phyloP scores from a whole-genome alignment of 129 eudicot genomes.

The Dittrichia graveolens region DNA sequence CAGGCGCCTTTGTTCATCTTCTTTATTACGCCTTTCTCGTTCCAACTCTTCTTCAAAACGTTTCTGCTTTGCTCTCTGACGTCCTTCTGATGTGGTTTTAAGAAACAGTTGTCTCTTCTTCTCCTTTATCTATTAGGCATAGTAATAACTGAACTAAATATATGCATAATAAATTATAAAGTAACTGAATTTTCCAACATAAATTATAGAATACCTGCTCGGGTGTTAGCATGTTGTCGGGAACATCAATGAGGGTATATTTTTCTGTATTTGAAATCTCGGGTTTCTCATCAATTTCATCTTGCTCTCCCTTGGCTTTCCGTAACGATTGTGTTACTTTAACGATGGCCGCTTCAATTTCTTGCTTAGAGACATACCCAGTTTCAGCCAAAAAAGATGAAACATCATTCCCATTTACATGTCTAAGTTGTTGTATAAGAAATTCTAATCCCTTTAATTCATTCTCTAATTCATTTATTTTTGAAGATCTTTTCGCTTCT shows the following conservation, averaged over 20 bases:
- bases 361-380: conserved; percentile 74
- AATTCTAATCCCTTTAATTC: conserved; percentile 79
- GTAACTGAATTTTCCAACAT: too few relatives aligned
- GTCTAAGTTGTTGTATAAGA: conserved; percentile 66
- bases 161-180: too few relatives aligned
- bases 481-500: conserved; percentile 82
- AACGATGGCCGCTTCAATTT: conserved; percentile 63
- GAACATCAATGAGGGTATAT: conserved; percentile 72
- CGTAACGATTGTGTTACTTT: conserved; percentile 78
- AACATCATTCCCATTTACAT: conserved; percentile 59
- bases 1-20: conserved; percentile 94
- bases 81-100: conserved; percentile 92
- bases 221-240: conserved; percentile 81
- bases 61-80: conserved; percentile 96
- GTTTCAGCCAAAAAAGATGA: conserved; percentile 66
- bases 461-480: conserved; percentile 84
- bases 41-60: conserved; percentile 83
- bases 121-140: conserved; percentile 68
- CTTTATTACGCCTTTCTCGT: conserved; percentile 75
- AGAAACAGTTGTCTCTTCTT: conserved; percentile 89
- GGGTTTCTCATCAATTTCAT: conserved; percentile 70
- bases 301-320: conserved; percentile 84
- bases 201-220: conserved; percentile 63
- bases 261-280: conserved; percentile 64
- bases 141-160: not conserved